Conservation (phyloP, 1,284 basidiomycete genomes). For the Pholiota adiposa region DNA sequence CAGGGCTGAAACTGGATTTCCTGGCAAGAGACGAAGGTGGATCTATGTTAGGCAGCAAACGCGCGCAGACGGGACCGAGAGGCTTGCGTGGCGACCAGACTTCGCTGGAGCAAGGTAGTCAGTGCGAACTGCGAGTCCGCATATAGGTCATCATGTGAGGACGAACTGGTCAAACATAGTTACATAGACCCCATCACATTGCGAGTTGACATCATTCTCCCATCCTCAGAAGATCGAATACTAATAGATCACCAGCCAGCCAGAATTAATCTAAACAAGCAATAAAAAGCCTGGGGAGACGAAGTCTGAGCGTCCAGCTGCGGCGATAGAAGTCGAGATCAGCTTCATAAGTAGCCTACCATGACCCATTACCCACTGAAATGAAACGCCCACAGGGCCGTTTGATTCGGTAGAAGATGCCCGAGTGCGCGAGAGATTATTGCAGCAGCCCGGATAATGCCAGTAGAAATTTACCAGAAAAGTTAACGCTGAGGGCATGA, state of each 20-base stretch:
- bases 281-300: neutral
- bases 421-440: neutral
- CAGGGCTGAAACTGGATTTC: neutral
- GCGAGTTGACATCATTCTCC: neutral
- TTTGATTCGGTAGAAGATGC: neutral
- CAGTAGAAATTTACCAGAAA: neutral
- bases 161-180: neutral
- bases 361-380: too few species aligned
- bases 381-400: too few species aligned
- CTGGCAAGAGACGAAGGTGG: neutral
- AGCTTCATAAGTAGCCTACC: neutral
- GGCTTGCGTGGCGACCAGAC: neutral
- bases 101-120: too few species aligned
- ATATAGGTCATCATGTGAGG: neutral
- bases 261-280: neutral
- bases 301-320: neutral
- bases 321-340: neutral
- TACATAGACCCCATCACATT: neutral
- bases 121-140: neutral
- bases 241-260: neutral
- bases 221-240: neutral
- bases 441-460: neutral
- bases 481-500: neutral
- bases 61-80: neutral
- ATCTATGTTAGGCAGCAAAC: neutral